Percentiles rank a stretch among this genome's conserved stretches.
phyloP scores from a whole-genome alignment of 441 rosid genomes.

The Rhodomyrtus psidioides region DNA sequence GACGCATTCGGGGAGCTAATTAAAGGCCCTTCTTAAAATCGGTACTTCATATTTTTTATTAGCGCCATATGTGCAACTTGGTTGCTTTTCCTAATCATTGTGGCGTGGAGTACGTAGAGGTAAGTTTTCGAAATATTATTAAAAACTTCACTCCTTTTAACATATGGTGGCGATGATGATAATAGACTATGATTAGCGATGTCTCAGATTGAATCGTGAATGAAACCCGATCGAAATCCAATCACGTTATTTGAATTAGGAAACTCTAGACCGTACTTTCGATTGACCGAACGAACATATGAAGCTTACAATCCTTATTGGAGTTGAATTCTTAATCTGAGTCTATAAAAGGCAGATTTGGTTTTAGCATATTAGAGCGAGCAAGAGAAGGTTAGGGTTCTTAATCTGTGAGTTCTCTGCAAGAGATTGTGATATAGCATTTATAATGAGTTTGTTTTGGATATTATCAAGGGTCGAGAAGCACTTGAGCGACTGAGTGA shows the following conservation, averaged over 20 bases:
- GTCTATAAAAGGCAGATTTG: background rate
- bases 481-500: background rate
- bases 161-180: no score
- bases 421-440: background rate
- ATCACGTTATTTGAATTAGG: background rate
- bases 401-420: background rate
- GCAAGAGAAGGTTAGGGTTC: background rate
- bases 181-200: background rate
- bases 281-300: background rate
- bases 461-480: background rate
- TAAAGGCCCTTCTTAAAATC: background rate
- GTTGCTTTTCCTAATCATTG: background rate
- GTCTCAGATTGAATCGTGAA: background rate
- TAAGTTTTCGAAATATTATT: background rate
- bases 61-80: background rate
- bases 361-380: background rate
- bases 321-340: background rate
- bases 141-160: background rate
- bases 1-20: background rate
- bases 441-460: background rate
- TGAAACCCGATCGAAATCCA: background rate
- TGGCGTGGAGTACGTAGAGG: background rate
- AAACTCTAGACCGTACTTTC: background rate
- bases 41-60: background rate
- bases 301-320: background rate